Evolutionary conservation across 2,329 filamentous ascomycete genomes (phyloP).

Genomic region (Coniochaeta sp.): DNA sequence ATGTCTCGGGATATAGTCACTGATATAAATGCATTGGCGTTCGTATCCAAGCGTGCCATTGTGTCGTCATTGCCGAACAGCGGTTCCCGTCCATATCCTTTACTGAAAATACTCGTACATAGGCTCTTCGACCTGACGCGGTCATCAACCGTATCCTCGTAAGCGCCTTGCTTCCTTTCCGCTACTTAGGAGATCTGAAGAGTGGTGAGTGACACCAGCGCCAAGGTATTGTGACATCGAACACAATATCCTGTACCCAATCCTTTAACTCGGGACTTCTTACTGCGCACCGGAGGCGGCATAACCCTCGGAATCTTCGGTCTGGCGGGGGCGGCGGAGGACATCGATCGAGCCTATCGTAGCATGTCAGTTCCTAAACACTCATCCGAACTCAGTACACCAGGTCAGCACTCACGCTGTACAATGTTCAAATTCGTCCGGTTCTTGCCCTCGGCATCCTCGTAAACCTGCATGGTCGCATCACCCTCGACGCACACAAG

Average conservation of each 20-base stretch:
- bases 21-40: not conserved
- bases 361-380: not conserved
- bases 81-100: not conserved
- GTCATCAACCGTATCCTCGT: not conserved
- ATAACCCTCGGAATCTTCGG: not conserved
- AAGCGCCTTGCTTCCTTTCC: not conserved
- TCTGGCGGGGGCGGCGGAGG: not conserved
- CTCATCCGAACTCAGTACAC: too few relatives aligned
- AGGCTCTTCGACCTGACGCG: not conserved
- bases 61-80: not conserved
- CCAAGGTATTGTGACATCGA: too few relatives aligned
- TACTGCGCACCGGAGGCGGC: not conserved
- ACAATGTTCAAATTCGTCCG: conserved; percentile 60
- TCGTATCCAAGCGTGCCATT: not conserved
- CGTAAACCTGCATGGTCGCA: conserved; percentile 58
- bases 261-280: too few relatives aligned
- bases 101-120: not conserved
- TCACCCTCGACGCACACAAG: conserved; percentile 82
- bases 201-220: not conserved
- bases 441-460: conserved; percentile 64
- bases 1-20: not conserved
- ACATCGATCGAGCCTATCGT: not conserved
- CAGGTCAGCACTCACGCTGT: conserved; percentile 60
- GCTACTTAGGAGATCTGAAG: not conserved
- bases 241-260: too few relatives aligned